A percentile compares a stretch with the other conserved stretches of the same genome.
phyloP scores from a whole-genome alignment of 768 basidiomycete species.

The Tylopilus balloui region DNA sequence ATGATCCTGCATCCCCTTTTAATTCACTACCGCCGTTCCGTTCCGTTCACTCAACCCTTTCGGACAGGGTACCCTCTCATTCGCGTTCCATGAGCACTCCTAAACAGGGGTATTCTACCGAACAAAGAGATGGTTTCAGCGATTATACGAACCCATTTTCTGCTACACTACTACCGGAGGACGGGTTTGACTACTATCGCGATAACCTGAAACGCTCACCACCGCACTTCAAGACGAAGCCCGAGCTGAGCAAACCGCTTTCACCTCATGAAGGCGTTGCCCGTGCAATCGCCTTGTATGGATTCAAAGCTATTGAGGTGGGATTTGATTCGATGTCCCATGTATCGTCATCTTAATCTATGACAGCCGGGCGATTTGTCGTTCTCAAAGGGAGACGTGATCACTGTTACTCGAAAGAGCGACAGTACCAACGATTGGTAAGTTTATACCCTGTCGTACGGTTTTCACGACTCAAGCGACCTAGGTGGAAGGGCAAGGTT shows the following conservation, averaged over 20 bases:
- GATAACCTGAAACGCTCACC: conserved; percentile 13
- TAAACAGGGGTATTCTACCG: conserved; percentile 15
- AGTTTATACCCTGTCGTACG: conserved; percentile 16
- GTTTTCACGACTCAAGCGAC: background rate
- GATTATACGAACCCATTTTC: conserved; percentile 29
- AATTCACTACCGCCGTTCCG: conserved; percentile 34
- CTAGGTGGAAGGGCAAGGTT: conserved; percentile 76
- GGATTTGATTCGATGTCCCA: conserved; percentile 7
- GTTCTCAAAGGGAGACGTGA: conserved; percentile 72
- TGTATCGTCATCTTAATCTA: conserved; percentile 3
- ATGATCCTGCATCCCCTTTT: conserved; percentile 34
- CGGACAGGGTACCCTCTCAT: conserved; percentile 29
- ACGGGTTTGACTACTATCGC: conserved; percentile 13
- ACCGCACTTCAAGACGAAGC: conserved; percentile 43
- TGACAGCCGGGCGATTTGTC: conserved; percentile 70
- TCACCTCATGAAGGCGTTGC: conserved; percentile 56
- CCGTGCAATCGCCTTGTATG: conserved; percentile 69
- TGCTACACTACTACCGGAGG: conserved; percentile 20
- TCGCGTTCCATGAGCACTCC: conserved; percentile 35
- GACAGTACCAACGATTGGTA: conserved; percentile 73
- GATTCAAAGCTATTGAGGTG: conserved; percentile 72
- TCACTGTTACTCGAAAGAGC: conserved; percentile 64
- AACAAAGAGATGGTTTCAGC: background rate
- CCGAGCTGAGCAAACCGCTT: conserved; percentile 46
- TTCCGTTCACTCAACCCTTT: conserved; percentile 30